Evolutionary conservation across 768 basidiomycete species (phyloP), one percentile per base, ranked within the genome.

Genomic region (Collybia sordida): DNA sequence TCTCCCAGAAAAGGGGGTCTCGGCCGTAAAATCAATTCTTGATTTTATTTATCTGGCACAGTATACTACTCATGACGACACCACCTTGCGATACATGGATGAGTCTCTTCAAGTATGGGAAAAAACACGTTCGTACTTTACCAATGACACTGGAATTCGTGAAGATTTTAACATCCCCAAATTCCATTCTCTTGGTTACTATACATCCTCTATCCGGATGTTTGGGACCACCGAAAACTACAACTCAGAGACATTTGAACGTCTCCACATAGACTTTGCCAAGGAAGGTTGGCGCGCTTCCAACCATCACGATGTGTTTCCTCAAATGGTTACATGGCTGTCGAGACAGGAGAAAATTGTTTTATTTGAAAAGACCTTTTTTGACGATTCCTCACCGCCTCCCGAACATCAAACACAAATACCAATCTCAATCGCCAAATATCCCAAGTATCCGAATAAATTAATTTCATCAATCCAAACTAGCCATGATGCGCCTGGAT

Each of bases 211-310:
- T 0, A 74, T 74, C 19, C 47, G 47, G 1, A 41, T 47, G 11
- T 57, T 54, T 31, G 68, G 66, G 4, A 61, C 62, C 3, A 51
- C 59, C 0, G 64, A 70, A 50, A 63, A 64, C 21, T 69, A 62
- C 51, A 70, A 70, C 45, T 69, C 65, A 0, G 72, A 76, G 52
- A 22, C 38, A 0, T 52, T 66, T 0, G 72, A 75, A 53, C 58
- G 66, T 0, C 63, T 78, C 1, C 77, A 78, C 46, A 76, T 76
- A 28, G 65, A 76, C 53, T 66, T 62, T 27, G 68, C 73, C 2
- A 78, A 79, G 51, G 34, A 54, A 2, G 66, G 60, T 0, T 70
- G 67, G 45, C 27, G 48, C 6, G 65, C 63, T 0, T 60, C 54
- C n/a, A 72, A 71, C 47, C 58, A 62, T 25, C 42, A 59, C 6